These are phyloP conservation scores for Solanum hybrid DNA, from an alignment of 305 asterid genomes.

Conservation along the genomic window DNA sequence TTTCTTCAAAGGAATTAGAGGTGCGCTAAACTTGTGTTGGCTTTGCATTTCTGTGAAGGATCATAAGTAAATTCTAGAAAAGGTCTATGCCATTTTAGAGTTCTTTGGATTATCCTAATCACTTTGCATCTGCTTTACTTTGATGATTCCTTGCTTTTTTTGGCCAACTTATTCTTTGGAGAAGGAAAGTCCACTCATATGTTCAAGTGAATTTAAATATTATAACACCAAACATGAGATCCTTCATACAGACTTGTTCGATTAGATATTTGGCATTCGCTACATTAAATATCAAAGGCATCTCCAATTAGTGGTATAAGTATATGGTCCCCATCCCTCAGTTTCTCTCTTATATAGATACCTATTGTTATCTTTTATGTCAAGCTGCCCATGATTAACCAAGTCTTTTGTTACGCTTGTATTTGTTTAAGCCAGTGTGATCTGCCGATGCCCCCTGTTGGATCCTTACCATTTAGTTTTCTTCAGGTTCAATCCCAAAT, in stretches of 20 bases:
- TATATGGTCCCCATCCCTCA: background rate
- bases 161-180: constrained; percentile 3
- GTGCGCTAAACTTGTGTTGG: background rate
- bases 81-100: background rate
- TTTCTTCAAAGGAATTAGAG: constrained; percentile 5
- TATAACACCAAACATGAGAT: background rate
- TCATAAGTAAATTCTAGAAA: background rate
- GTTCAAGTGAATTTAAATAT: background rate
- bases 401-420: background rate
- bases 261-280: background rate
- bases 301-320: background rate
- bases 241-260: background rate
- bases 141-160: constrained; percentile 4
- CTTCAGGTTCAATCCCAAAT: constrained; percentile 22
- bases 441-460: background rate
- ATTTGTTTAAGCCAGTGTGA: background rate
- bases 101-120: background rate
- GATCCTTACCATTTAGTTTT: background rate
- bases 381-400: background rate
- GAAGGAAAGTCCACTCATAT: constrained; percentile 1
- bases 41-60: background rate
- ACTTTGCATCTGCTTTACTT: constrained; percentile 19
- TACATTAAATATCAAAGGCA: background rate
- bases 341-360: background rate
- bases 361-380: background rate